Evolutionary conservation across 2,329 filamentous ascomycete genomes (phyloP), one percentile per base, ranked within the genome.

Genomic region (Xylariaceae sp.): DNA sequence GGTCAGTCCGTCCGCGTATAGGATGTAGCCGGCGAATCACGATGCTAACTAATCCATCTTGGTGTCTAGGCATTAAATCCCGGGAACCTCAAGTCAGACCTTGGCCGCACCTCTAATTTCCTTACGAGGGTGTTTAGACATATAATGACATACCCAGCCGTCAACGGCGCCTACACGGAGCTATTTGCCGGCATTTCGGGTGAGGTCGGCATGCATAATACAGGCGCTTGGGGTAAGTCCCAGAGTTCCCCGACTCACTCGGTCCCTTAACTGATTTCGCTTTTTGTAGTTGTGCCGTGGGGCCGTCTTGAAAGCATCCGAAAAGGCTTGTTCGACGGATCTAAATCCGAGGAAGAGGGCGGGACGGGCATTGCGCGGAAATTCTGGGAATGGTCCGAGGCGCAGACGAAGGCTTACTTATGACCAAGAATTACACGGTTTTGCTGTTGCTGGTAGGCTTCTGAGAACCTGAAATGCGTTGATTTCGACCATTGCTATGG

Each of bases 341-440:
- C 65, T 1, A 70, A 66, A 54, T 53, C 63, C 3, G 57, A 66
- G 44, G 64, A 63, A 16, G 70, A 74, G 44, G 71, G 71, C 16
- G 71, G 73, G 1, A 71, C 65, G 3, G 72, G 69, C 0, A 65
- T 69, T 37, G 71, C 68, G 2, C 57, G 65, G 41, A 65, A 68
- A 46, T 75, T 77, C 51, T 77, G 73, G 74, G 67, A 73, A 7
- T 78, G 73, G 74, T 68, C 66, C 22, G 75, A 77, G 51, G 67
- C 72, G 40, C 68, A 73, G 56, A 66, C 70, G 8, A 65, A 64
- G 48, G 54, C 61, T 13, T 73, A 68, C 58, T 49, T 49, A 29
- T 64, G 53, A 44, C 1, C 9, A 4, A 10, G 30, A 10, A 10
- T 10, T 34, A 10, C 10, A 4, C 32, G 10, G 13, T 12, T 15